Percentiles rank a stretch among this genome's conserved stretches.
phyloP scores from a whole-genome alignment of 345 rosid genomes.

The Linum trigynum region DNA sequence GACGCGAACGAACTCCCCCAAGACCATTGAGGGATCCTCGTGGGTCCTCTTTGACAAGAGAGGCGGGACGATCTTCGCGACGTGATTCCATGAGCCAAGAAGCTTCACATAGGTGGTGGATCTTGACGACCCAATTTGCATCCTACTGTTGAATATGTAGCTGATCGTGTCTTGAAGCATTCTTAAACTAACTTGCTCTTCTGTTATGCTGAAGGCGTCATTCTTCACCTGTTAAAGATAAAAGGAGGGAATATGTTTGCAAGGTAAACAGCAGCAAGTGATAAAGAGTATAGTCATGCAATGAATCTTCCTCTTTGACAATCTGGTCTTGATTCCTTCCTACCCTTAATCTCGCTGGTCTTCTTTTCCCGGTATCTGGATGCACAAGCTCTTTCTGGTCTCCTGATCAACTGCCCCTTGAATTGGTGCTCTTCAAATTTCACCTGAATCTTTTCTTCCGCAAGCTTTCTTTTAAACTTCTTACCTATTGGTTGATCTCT shows the following conservation, averaged over 20 bases:
- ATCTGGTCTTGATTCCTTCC: background rate
- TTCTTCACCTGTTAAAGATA: constrained; percentile 70
- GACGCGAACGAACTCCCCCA: constrained; percentile 59
- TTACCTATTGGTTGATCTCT: background rate
- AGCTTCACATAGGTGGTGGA: constrained; percentile 74
- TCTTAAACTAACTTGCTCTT: constrained; percentile 63
- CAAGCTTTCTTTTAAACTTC: background rate
- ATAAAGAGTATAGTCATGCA: constrained; percentile 43
- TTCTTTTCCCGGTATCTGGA: too few species aligned
- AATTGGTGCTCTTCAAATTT: too few species aligned
- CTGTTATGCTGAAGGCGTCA: constrained; percentile 98
- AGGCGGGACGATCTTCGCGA: constrained; percentile 35
- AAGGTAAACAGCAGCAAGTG: constrained; percentile 59
- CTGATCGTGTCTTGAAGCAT: constrained; percentile 38
- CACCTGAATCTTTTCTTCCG: too few species aligned
- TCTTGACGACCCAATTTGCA: constrained; percentile 54
- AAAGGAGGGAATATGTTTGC: constrained; percentile 95
- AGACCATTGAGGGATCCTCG: constrained; percentile 62
- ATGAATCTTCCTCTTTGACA: constrained; percentile 24
- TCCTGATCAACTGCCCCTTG: too few species aligned
- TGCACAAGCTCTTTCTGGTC: too few species aligned
- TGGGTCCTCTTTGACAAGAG: constrained; percentile 60
- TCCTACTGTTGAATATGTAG: constrained; percentile 54
- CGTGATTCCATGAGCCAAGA: constrained; percentile 73
- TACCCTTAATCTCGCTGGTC: too few species aligned